phyloP scores from a whole-genome alignment of 2,329 filamentous ascomycete genomes.

The Bertia moriformis region DNA sequence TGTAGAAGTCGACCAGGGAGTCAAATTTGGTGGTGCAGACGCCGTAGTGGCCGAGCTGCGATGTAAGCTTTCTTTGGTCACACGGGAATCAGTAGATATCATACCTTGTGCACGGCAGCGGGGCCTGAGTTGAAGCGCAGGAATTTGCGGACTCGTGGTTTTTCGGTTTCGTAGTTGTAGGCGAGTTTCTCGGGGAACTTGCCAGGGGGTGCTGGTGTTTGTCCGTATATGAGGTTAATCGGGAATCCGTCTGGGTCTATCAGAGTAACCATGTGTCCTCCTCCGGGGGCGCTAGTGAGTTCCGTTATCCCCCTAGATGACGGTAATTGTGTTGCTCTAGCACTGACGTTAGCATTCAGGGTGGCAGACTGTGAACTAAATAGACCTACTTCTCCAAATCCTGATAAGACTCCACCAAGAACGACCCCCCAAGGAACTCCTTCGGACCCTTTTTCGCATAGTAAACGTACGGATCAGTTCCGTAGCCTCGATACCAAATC shows the following conservation, averaged over 20 bases:
- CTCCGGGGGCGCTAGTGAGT: not conserved
- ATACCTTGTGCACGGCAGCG: not conserved
- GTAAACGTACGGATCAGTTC: not conserved
- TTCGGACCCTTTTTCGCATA: not conserved
- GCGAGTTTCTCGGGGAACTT: not conserved
- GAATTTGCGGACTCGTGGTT: not conserved
- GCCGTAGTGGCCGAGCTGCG: slow-evolving; percentile 22
- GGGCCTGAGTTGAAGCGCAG: not conserved
- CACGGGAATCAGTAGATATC: not conserved
- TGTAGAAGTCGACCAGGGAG: slow-evolving; percentile 18
- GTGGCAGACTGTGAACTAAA: not conserved
- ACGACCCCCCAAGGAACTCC: not conserved
- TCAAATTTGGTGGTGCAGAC: slow-evolving; percentile 16
- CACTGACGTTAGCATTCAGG: not conserved
- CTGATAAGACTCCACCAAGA: not conserved
- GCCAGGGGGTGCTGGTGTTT: not conserved
- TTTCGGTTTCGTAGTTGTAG: not conserved
- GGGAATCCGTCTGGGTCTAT: not conserved
- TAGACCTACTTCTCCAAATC: not conserved
- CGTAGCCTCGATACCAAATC: not conserved
- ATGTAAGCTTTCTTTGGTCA: not conserved
- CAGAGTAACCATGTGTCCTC: not conserved
- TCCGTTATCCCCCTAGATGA: not conserved
- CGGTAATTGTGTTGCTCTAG: not conserved
- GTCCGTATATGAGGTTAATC: not conserved